Percentiles rank a stretch among this genome's conserved stretches.
These are phyloP conservation scores for Cyclotella sp. DNA, from an alignment of 108 stramenopile genomes.

Conservation along the genomic window DNA sequence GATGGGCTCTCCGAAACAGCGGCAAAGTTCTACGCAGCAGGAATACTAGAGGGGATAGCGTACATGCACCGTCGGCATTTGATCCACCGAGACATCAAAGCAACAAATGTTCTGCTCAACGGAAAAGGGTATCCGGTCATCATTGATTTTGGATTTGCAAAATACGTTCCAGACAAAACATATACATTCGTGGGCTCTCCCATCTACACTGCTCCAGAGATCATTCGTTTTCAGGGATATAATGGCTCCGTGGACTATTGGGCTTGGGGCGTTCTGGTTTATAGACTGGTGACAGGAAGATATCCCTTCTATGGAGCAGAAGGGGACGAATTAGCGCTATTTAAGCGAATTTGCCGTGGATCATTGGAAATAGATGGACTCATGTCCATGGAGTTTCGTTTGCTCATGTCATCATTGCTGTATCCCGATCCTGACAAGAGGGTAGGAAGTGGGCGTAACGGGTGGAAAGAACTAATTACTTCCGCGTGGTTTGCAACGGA, in stretches of 20 bases:
- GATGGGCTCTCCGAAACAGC: slow-evolving; percentile 22
- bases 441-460: slow-evolving; percentile 18
- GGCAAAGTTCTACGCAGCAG: slow-evolving; percentile 59
- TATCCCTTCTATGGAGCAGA: slow-evolving; percentile 29
- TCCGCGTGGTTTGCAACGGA: neutral
- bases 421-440: slow-evolving; percentile 16
- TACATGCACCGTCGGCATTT: slow-evolving; percentile 73
- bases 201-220: slow-evolving; percentile 32
- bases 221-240: slow-evolving; percentile 27
- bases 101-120: slow-evolving; percentile 75
- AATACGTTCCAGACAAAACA: slow-evolving; percentile 31
- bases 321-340: slow-evolving; percentile 61
- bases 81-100: slow-evolving; percentile 83
- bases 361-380: slow-evolving; percentile 17
- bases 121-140: slow-evolving; percentile 67
- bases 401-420: slow-evolving; percentile 12
- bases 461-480: slow-evolving; percentile 1
- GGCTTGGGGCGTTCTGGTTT: slow-evolving; percentile 23
- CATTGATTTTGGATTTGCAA: slow-evolving; percentile 78
- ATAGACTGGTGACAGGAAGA: slow-evolving; percentile 20
- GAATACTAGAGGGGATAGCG: slow-evolving; percentile 60
- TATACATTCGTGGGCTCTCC: slow-evolving; percentile 28
- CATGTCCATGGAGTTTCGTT: slow-evolving; percentile 28
- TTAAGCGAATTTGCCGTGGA: slow-evolving; percentile 60
- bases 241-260: slow-evolving; percentile 10